Percentiles rank a stretch among this genome's conserved stretches.
These are phyloP conservation scores for Leccinellum rugosiceps DNA, from an alignment of 768 basidiomycete species.

Conservation along the genomic window DNA sequence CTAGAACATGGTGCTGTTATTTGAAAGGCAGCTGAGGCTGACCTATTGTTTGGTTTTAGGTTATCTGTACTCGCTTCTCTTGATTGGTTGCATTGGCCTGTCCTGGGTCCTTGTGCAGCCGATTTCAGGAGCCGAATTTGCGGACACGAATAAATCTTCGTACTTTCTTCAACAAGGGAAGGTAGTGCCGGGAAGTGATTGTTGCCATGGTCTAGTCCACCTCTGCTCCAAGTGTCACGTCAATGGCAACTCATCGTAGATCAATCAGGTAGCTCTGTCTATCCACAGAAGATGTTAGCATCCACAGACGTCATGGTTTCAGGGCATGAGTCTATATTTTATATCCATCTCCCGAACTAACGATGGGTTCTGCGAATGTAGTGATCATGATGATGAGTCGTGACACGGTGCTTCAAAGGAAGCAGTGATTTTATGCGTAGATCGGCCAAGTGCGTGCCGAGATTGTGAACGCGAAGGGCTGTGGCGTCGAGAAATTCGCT, in stretches of 20 bases:
- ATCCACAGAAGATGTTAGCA: too few relatives aligned
- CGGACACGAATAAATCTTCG: conserved; percentile 3
- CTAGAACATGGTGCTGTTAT: conserved; percentile 1
- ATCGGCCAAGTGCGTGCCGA: conserved; percentile 43
- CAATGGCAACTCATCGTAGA: too few relatives aligned
- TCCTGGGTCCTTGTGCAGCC: not conserved
- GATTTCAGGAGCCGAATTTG: conserved; percentile 1
- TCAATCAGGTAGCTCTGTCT: conserved; percentile 33
- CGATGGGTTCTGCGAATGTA: conserved; percentile 34
- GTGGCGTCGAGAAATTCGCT: conserved; percentile 1
- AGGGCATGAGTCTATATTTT: conserved; percentile 1
- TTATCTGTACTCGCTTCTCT: not conserved
- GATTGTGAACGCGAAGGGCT: conserved; percentile 28
- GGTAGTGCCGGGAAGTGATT: not conserved
- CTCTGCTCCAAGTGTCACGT: not conserved
- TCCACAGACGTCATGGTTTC: conserved; percentile 21
- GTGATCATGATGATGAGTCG: conserved; percentile 36
- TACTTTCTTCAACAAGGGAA: conserved; percentile 1
- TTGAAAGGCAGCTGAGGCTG: not conserved
- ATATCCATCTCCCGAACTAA: not conserved
- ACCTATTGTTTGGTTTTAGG: not conserved
- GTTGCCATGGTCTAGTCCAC: conserved; percentile 1
- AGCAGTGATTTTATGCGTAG: conserved; percentile 53
- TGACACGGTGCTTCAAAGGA: conserved; percentile 38
- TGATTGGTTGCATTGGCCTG: not conserved